Evolutionary conservation across 345 rosid genomes (phyloP), one percentile per base, ranked within the genome.

Genomic region (Melastoma malabathricum): DNA sequence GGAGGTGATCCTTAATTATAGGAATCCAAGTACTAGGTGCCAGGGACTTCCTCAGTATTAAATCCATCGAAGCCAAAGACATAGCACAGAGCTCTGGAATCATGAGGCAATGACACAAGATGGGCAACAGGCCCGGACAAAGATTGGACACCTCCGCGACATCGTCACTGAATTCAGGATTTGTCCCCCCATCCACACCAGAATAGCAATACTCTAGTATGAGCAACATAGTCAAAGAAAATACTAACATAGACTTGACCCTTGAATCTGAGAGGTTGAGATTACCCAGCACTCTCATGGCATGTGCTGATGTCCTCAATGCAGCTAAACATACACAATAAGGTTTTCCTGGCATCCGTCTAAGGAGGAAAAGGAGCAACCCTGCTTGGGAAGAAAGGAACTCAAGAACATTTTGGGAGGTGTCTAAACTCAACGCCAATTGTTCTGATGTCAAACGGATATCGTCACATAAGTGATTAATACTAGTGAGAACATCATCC

Each of bases 1-100:
- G 85, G 48, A 84, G 84, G 72, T 84, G 84, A 60, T 74, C 68
- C 62, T 62, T 78, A 61, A 89, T 66, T 59, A 89, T 67, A 15
- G 98, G 88, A 64, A 87, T 77, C 97, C 98, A 87, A 44, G 89
- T 79, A 57, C 63, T 61, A 4, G 98, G 88, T n/a, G 79, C 69
- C 79, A 84, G 57, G 61, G 80, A 72, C 25, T 59, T 52, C 74
- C 80, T 67, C 41, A 87, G 59, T 63, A 81, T 67, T 53, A 77
- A 57, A 68, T 92, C 95, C 59, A 70, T 46, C 29, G 73, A 56
- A 52, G 93, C 72, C 62, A 87, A 68, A 65, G 88, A 71, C 67
- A 80, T 73, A 56, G 80, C 58, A 69, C 53, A 59, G 61, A 72
- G 79, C 61, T 87, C 86, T 5, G 68, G 59, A 48, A 68, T 65